Evolutionary conservation across 257 asterid genomes (phyloP).

Genomic region (Rhazya stricta): DNA sequence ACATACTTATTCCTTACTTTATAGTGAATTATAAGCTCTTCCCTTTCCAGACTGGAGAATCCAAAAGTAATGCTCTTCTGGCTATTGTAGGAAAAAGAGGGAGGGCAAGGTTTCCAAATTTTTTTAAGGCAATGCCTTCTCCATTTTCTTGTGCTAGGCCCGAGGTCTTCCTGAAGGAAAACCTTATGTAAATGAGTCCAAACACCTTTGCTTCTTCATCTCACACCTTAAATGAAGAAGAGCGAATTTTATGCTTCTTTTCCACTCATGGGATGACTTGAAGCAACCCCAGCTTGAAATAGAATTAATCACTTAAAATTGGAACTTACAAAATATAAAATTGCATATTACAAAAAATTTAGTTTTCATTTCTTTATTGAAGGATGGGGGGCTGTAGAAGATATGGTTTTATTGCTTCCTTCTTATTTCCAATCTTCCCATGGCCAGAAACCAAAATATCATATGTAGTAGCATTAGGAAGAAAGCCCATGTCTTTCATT

Average conservation of each 20-base stretch:
- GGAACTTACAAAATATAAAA: not conserved
- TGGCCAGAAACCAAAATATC: constrained; percentile 68
- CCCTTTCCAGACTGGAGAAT: not conserved
- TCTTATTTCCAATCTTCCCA: constrained; percentile 65
- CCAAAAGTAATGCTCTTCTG: not conserved
- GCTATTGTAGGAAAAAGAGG: not conserved
- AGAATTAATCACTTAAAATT: not conserved
- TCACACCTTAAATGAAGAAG: not conserved
- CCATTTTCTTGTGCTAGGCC: not conserved
- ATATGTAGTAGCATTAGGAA: constrained; percentile 56
- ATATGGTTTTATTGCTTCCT: constrained; percentile 69
- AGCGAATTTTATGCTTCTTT: not conserved
- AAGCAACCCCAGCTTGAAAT: not conserved
- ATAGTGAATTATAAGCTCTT: not conserved
- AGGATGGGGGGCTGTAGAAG: not conserved
- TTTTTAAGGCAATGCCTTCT: constrained; percentile 1
- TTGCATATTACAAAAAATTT: too few species aligned
- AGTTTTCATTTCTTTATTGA: not conserved
- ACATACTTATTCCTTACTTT: not conserved
- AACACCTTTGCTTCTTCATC: not conserved
- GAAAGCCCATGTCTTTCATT: constrained; percentile 54
- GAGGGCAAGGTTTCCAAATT: too few species aligned
- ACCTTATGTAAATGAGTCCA: not conserved
- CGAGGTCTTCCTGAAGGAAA: not conserved
- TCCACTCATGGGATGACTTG: not conserved